Evolutionary conservation across 2,329 filamentous ascomycete genomes (phyloP).

Genomic region (Huntiella moniliformis): DNA sequence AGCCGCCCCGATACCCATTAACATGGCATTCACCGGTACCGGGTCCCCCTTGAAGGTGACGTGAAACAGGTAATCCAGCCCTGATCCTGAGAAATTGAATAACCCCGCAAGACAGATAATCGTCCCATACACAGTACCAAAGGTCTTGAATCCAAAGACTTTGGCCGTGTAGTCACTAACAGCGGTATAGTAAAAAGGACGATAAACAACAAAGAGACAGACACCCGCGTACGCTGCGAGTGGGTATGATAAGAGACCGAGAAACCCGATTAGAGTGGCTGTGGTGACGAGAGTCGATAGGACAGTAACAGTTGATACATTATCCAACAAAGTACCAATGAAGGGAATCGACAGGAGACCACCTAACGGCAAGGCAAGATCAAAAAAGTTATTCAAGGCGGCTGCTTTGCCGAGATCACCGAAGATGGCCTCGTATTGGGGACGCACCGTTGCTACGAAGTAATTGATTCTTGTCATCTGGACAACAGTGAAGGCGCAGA

Average conservation of each 20-base stretch:
- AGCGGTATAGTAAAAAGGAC: slow-evolving; percentile 79
- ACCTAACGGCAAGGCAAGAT: slow-evolving; percentile 57
- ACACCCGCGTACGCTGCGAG: slow-evolving; percentile 63
- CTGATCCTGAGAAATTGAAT: slow-evolving; percentile 68
- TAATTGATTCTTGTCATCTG: slow-evolving; percentile 78
- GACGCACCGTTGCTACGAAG: slow-evolving; percentile 70
- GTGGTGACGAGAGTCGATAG: slow-evolving; percentile 49
- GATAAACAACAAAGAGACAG: slow-evolving; percentile 62
- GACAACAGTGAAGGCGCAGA: slow-evolving; percentile 61
- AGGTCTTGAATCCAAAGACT: slow-evolving; percentile 81
- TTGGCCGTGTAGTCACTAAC: slow-evolving; percentile 82
- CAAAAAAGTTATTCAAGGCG: slow-evolving; percentile 67
- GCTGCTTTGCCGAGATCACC: slow-evolving; percentile 40
- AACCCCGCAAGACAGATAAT: slow-evolving; percentile 75
- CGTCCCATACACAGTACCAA: slow-evolving; percentile 83
- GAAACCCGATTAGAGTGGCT: slow-evolving; percentile 55
- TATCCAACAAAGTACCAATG: slow-evolving; percentile 64
- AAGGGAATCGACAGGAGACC: slow-evolving; percentile 75
- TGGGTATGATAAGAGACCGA: slow-evolving; percentile 51
- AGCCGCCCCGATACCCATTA: slow-evolving; percentile 41
- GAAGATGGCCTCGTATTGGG: slow-evolving; percentile 65
- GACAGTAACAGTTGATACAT: slow-evolving; percentile 51
- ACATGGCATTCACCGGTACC: slow-evolving; percentile 53
- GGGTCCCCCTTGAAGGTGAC: slow-evolving; percentile 53
- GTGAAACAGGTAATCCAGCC: slow-evolving; percentile 61